Conservation (phyloP, 176 grass and related monocot genomes). For the Chrysopogon serrulatus region DNA sequence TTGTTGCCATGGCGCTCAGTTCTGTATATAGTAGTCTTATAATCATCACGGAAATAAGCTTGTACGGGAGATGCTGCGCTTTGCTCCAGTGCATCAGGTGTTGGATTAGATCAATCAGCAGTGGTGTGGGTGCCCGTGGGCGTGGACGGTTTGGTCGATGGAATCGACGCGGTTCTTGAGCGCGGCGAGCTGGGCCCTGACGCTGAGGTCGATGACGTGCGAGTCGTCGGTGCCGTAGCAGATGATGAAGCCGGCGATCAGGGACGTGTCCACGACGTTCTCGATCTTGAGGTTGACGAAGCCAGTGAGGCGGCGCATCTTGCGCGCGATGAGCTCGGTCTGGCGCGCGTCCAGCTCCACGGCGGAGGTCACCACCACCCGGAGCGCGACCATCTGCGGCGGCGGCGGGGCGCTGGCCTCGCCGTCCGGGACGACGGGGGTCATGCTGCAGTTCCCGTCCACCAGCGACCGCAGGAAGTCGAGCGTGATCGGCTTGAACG, state of each 20-base stretch:
- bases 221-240: conserved; percentile 75
- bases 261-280: conserved; percentile 65
- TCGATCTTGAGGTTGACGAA: conserved; percentile 65
- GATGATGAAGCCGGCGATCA: conserved; percentile 86
- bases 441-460: conserved; percentile 31
- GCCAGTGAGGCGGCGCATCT: conserved; percentile 87
- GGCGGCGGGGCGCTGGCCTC: background rate
- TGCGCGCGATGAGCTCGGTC: conserved; percentile 77
- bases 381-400: conserved; percentile 37
- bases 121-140: background rate
- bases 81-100: background rate
- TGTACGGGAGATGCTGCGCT: background rate
- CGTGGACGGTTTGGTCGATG: conserved; percentile 47
- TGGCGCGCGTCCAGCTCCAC: conserved; percentile 66
- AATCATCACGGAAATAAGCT: background rate
- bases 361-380: conserved; percentile 73
- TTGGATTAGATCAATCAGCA: background rate
- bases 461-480: conserved; percentile 61
- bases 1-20: conserved; percentile 16
- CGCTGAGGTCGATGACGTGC: conserved; percentile 81
- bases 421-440: conserved; percentile 8
- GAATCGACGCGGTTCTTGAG: conserved; percentile 67
- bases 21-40: background rate
- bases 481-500: conserved; percentile 59
- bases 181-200: conserved; percentile 64